Evolutionary conservation across 1,284 basidiomycete species (phyloP).

Genomic region (Fistulinella cinereoalba): DNA sequence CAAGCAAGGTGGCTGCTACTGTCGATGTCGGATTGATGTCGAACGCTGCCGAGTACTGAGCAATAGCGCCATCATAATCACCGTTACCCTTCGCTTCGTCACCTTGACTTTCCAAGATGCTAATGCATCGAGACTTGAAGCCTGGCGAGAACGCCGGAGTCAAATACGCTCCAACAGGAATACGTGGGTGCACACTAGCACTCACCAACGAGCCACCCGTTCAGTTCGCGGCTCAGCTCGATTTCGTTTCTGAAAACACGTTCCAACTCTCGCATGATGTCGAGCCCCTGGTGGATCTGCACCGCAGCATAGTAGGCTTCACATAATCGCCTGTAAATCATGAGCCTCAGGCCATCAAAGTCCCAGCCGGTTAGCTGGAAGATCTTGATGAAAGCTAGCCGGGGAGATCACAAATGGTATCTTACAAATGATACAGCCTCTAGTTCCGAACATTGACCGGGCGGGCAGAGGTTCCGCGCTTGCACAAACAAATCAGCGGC

Average conservation of each 20-base stretch:
- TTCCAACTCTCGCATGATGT: slow-evolving; percentile 6
- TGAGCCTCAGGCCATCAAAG: slow-evolving; percentile 11
- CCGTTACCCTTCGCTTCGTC: slow-evolving; percentile 10
- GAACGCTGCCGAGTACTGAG: slow-evolving; percentile 16
- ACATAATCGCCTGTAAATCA: slow-evolving; percentile 10
- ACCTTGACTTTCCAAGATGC: slow-evolving; percentile 4
- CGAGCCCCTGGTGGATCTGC: not conserved
- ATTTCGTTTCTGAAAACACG: slow-evolving; percentile 11
- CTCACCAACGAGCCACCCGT: slow-evolving; percentile 16
- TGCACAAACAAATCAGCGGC: slow-evolving; percentile 4
- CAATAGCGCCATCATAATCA: slow-evolving; percentile 10
- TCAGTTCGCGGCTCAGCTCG: slow-evolving; percentile 4
- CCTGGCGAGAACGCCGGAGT: slow-evolving; percentile 2
- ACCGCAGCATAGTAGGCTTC: slow-evolving; percentile 6
- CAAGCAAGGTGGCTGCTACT: slow-evolving; percentile 1
- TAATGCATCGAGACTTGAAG: slow-evolving; percentile 12
- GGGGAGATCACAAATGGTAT: not conserved
- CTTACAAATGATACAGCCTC: slow-evolving; percentile 17
- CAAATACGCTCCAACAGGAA: not conserved
- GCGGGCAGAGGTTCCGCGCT: slow-evolving; percentile 13
- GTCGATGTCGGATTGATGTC: not conserved
- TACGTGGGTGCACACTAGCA: not conserved
- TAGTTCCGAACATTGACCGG: slow-evolving; percentile 1
- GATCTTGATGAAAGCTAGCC: not conserved
- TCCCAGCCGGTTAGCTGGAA: slow-evolving; percentile 23